Percentiles rank a stretch among this genome's conserved stretches.
Evolutionary conservation across 768 basidiomycete species (phyloP).

Genomic region (Naematelia encephala): DNA sequence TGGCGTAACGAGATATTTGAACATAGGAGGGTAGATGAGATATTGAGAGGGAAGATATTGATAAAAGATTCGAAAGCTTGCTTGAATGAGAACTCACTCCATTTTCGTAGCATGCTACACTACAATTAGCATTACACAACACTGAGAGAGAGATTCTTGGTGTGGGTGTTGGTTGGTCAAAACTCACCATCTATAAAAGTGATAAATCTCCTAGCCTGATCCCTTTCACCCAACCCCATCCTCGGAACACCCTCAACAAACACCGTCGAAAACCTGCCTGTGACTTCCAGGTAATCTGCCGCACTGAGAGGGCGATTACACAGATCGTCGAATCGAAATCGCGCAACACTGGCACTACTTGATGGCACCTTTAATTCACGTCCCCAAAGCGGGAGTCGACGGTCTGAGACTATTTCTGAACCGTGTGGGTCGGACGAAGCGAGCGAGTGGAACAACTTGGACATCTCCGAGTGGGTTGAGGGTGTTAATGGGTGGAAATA

Average conservation of each 20-base stretch:
- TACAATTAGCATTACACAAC: not conserved
- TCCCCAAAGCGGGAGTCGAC: slow-evolving; percentile 82
- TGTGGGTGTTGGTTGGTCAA: no score
- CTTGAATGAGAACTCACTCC: slow-evolving; percentile 52
- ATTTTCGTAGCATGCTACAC: slow-evolving; percentile 84
- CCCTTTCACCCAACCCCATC: slow-evolving; percentile 81
- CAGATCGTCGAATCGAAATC: slow-evolving; percentile 78
- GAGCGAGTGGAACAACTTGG: slow-evolving; percentile 77
- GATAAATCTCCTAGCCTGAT: slow-evolving; percentile 90
- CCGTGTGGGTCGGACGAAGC: slow-evolving; percentile 37
- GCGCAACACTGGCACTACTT: slow-evolving; percentile 73
- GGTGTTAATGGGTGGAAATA: slow-evolving; percentile 79
- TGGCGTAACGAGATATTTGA: no score
- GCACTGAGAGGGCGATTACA: slow-evolving; percentile 88
- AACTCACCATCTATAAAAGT: slow-evolving; percentile 87
- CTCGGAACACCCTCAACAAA: slow-evolving; percentile 84
- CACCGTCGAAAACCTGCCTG: slow-evolving; percentile 77
- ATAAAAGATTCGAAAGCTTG: no score
- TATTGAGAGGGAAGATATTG: no score
- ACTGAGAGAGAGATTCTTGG: no score
- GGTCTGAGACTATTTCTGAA: slow-evolving; percentile 57
- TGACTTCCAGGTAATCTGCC: slow-evolving; percentile 93
- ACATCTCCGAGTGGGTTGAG: slow-evolving; percentile 66
- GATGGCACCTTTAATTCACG: slow-evolving; percentile 74
- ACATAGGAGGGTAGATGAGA: no score